A percentile compares a stretch with the other conserved stretches of the same genome.
phyloP scores from a whole-genome alignment of 768 basidiomycete genomes.

The Boletus vermiculosoides region DNA sequence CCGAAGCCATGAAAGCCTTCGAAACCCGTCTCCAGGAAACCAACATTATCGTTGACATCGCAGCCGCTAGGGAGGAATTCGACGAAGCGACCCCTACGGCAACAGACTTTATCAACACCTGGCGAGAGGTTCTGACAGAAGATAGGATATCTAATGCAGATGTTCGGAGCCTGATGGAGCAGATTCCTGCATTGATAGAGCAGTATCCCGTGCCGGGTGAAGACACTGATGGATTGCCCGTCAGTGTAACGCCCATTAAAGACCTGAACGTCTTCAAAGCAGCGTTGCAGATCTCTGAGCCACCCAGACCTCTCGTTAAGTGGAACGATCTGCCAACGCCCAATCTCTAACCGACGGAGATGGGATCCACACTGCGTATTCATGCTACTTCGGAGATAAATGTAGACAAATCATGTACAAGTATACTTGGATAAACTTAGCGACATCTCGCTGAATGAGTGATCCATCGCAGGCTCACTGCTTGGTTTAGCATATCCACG shows the following conservation, averaged over 20 bases:
- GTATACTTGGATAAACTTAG: neutral
- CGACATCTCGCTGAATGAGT: neutral
- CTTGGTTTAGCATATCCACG: constrained; percentile 67
- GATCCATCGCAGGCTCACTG: constrained; percentile 46
- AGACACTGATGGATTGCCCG: constrained; percentile 42
- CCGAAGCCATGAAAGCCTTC: constrained; percentile 62
- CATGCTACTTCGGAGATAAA: neutral
- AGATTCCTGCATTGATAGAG: constrained; percentile 57
- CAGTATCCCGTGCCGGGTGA: constrained; percentile 57
- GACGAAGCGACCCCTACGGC: constrained; percentile 56
- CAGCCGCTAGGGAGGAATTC: constrained; percentile 50
- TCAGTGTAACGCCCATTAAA: constrained; percentile 58
- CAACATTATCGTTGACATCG: constrained; percentile 48
- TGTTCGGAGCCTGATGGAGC: constrained; percentile 45
- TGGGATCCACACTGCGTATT: neutral
- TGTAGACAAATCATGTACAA: neutral
- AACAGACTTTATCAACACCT: constrained; percentile 63
- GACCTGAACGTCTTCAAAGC: constrained; percentile 68
- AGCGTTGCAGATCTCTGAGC: constrained; percentile 49
- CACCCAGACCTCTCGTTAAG: constrained; percentile 64
- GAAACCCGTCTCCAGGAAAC: constrained; percentile 48
- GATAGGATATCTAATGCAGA: constrained; percentile 42
- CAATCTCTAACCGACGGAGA: constrained; percentile 42
- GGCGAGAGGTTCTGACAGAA: constrained; percentile 44
- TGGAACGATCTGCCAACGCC: constrained; percentile 72